Evolutionary conservation across 2,329 filamentous ascomycete genomes (phyloP).

Genomic region (Aureobasidium zeae): DNA sequence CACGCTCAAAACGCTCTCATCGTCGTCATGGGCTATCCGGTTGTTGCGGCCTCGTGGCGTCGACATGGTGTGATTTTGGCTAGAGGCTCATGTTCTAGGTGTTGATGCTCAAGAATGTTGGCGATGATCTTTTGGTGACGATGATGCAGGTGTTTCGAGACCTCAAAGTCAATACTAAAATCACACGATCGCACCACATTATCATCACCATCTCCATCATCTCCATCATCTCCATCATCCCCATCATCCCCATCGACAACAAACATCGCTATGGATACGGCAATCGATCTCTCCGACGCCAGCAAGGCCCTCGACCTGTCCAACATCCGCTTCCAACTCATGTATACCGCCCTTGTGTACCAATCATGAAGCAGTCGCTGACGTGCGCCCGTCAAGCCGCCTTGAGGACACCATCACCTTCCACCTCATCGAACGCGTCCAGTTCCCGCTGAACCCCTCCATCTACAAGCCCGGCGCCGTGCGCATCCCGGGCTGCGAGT

Average conservation of each 20-base stretch:
- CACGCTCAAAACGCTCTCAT: constrained; percentile 16
- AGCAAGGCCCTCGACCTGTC: constrained; percentile 78
- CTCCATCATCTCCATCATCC: background rate
- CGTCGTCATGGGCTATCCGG: constrained; percentile 14
- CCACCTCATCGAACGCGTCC: constrained; percentile 93
- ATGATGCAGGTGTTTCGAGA: background rate
- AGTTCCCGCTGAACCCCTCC: constrained; percentile 83
- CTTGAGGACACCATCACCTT: constrained; percentile 97
- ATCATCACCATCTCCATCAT: background rate
- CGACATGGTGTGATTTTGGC: constrained; percentile 5
- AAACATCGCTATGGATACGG: constrained; percentile 67
- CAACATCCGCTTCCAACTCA: constrained; percentile 65
- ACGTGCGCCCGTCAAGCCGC: constrained; percentile 51
- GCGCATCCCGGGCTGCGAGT: constrained; percentile 58
- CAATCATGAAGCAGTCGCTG: constrained; percentile 69
- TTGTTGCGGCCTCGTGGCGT: constrained; percentile 7
- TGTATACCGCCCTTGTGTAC: constrained; percentile 66
- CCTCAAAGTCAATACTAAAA: too few relatives aligned
- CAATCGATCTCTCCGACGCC: constrained; percentile 65
- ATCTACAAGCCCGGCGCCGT: constrained; percentile 81
- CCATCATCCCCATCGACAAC: background rate
- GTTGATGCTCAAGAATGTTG: too few relatives aligned
- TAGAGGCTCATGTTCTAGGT: constrained; percentile 2
- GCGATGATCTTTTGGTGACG: too few relatives aligned
- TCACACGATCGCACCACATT: background rate